Evolutionary conservation across 2,329 filamentous ascomycete species (phyloP).

Genomic region (Colletotrichum siamense): DNA sequence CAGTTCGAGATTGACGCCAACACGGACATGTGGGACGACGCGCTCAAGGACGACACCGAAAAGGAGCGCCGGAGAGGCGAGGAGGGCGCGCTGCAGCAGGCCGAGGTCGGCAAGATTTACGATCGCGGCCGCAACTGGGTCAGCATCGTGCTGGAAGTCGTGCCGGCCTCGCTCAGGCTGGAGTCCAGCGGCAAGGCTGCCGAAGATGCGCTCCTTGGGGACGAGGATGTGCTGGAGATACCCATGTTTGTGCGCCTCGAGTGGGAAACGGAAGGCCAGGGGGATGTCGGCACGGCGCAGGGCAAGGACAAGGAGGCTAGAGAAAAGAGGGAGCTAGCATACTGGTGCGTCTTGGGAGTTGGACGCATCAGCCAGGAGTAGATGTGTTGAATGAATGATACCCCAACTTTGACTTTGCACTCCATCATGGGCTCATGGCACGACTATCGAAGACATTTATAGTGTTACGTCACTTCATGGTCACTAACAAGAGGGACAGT

Average conservation of each 20-base stretch:
- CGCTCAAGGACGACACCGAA: slow-evolving; percentile 64
- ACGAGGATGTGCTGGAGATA: slow-evolving; percentile 79
- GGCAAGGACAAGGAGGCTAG: slow-evolving; percentile 64
- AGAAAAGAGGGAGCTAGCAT: slow-evolving; percentile 88
- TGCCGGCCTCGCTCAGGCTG: slow-evolving; percentile 63
- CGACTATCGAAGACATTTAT: neutral
- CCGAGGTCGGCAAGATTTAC: slow-evolving; percentile 95
- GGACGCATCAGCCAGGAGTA: slow-evolving; percentile 72
- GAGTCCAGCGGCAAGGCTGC: slow-evolving; percentile 32
- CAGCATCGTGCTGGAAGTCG: slow-evolving; percentile 88
- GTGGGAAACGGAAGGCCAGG: slow-evolving; percentile 78
- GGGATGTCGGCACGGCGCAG: slow-evolving; percentile 64
- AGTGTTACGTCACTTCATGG: neutral
- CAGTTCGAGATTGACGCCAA: slow-evolving; percentile 95
- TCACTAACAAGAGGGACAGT: neutral
- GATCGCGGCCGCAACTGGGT: slow-evolving; percentile 94
- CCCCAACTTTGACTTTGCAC: slow-evolving; percentile 29
- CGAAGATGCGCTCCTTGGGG: slow-evolving; percentile 51
- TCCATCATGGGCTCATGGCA: neutral
- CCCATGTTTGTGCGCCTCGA: slow-evolving; percentile 92
- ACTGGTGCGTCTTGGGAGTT: slow-evolving; percentile 92
- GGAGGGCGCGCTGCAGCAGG: slow-evolving; percentile 56
- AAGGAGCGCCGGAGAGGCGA: slow-evolving; percentile 43
- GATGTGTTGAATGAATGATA: slow-evolving; percentile 40
- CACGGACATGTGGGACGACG: slow-evolving; percentile 88